Percentiles rank a stretch among this genome's conserved stretches.
phyloP scores from a whole-genome alignment of 495 filamentous ascomycete genomes.

The Penicillium samsonianum region DNA sequence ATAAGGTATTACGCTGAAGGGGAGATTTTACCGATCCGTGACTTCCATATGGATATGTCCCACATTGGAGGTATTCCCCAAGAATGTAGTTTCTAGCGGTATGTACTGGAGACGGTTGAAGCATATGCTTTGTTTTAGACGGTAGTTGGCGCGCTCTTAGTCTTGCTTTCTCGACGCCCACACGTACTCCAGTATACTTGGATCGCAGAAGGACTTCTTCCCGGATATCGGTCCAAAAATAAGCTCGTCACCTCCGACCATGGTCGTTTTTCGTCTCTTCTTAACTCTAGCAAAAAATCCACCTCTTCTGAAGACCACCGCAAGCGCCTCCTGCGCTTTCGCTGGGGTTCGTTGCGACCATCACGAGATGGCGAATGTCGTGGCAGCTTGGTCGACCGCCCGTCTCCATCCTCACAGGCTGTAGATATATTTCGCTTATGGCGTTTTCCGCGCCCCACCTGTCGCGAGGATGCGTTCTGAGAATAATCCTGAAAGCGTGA shows the following conservation, averaged over 20 bases:
- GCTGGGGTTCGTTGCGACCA: neutral
- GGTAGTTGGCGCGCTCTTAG: too few relatives aligned
- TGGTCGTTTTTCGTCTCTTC: neutral
- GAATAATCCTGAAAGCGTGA: neutral
- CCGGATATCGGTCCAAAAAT: constrained; percentile 5
- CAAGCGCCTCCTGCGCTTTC: neutral
- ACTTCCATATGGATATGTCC: too few relatives aligned
- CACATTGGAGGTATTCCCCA: too few relatives aligned
- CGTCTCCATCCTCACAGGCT: neutral
- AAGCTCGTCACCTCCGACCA: neutral
- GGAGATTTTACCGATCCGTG: too few relatives aligned
- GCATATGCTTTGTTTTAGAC: too few relatives aligned
- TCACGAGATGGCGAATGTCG: neutral
- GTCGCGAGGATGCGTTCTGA: constrained; percentile 1
- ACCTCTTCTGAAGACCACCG: neutral
- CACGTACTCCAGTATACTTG: neutral
- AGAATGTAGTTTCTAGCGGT: too few relatives aligned
- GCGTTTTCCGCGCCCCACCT: neutral
- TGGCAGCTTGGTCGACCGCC: neutral
- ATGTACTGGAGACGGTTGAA: too few relatives aligned
- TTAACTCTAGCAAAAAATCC: neutral
- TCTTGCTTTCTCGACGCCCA: too few relatives aligned
- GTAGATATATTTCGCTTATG: neutral
- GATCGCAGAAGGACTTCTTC: constrained; percentile 1
- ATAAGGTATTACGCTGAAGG: too few relatives aligned